Conservation (phyloP, 768 basidiomycete species). For the Harrya chromipes region DNA sequence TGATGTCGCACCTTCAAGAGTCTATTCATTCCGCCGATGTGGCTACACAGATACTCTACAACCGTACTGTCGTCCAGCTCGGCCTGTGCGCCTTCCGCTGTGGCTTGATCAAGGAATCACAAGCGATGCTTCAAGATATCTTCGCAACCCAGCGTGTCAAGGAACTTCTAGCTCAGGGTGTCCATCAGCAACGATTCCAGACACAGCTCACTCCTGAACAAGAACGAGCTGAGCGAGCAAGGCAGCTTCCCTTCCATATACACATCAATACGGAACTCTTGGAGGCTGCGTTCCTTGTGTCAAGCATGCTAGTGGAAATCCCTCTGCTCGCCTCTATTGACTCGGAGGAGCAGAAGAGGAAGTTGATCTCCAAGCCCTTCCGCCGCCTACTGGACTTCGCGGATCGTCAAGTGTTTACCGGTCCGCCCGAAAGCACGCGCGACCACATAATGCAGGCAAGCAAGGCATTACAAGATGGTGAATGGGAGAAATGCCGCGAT, state of each 20-base stretch:
- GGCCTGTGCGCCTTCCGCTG: conserved; percentile 96
- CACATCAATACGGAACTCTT: conserved; percentile 98
- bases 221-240: conserved; percentile 92
- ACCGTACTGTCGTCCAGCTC: conserved; percentile 94
- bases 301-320: conserved; percentile 98
- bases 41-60: conserved; percentile 96
- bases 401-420: conserved; percentile 96
- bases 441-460: conserved; percentile 99
- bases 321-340: conserved; percentile 93
- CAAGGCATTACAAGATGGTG: conserved; percentile 92
- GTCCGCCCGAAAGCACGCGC: conserved; percentile 96
- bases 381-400: conserved; percentile 93
- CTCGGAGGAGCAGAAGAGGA: conserved; percentile 89
- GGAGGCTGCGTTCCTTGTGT: conserved; percentile 96
- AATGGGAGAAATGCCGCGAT: conserved; percentile 95
- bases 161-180: conserved; percentile 94
- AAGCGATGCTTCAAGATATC: conserved; percentile 90
- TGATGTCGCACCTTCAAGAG: conserved; percentile 99
- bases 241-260: conserved; percentile 98
- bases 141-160: conserved; percentile 96
- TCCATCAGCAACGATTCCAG: conserved; percentile 90
- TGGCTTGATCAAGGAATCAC: conserved; percentile 92
- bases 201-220: conserved; percentile 83
- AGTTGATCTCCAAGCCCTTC: conserved; percentile 96
- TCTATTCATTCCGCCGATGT: conserved; percentile 96